A percentile compares a stretch with the other conserved stretches of the same genome.
Evolutionary conservation across 495 filamentous ascomycete genomes (phyloP).

Genomic region (Bacidia gigantensis): DNA sequence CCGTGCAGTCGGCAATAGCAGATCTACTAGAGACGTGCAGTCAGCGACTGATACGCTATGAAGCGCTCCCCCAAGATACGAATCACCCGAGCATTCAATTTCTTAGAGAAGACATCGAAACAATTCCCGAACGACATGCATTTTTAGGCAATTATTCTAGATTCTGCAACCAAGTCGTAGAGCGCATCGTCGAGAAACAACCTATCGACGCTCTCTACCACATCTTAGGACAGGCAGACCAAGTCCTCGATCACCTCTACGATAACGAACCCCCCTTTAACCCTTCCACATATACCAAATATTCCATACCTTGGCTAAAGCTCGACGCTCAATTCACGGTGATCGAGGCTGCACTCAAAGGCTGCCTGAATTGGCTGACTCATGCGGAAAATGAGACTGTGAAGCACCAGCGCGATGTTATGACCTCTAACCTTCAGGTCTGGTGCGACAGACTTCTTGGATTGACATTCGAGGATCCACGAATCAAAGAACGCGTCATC

Average conservation of each 20-base stretch:
- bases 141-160: conserved; percentile 96
- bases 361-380: conserved; percentile 68
- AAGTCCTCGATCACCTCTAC: conserved; percentile 60
- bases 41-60: conserved; percentile 65
- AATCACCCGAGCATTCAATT: conserved; percentile 68
- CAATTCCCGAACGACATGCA: conserved; percentile 82
- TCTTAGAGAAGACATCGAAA: conserved; percentile 85
- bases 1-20: conserved; percentile 55
- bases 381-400: conserved; percentile 40
- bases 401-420: conserved; percentile 43
- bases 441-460: conserved; percentile 70
- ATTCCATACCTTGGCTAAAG: conserved; percentile 57
- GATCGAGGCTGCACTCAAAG: conserved; percentile 81
- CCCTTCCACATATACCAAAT: conserved; percentile 56
- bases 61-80: conserved; percentile 65
- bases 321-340: conserved; percentile 84
- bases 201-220: conserved; percentile 76
- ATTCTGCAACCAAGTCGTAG: conserved; percentile 74
- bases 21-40: conserved; percentile 69
- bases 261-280: conserved; percentile 52
- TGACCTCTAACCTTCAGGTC: conserved; percentile 57
- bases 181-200: conserved; percentile 63
- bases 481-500: conserved; percentile 70
- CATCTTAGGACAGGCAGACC: conserved; percentile 65
- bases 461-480: conserved; percentile 74